phyloP scores from a whole-genome alignment of 305 asterid species.

The Striga hermonthica region DNA sequence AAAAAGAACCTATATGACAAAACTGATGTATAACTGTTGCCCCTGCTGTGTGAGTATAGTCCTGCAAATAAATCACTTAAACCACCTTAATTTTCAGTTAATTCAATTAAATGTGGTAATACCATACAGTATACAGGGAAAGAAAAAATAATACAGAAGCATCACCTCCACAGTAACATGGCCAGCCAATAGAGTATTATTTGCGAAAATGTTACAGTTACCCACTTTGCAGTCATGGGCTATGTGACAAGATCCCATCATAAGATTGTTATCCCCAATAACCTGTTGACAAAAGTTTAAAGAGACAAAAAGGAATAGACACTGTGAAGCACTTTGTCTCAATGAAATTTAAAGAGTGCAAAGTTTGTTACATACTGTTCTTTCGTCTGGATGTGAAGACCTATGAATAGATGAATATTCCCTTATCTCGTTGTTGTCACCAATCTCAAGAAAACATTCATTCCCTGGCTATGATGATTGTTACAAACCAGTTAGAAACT shows the following conservation, averaged over 20 bases:
- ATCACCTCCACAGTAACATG: slow-evolving; percentile 87
- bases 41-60: slow-evolving; percentile 82
- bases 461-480: slow-evolving; percentile 63
- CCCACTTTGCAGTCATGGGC: slow-evolving; percentile 97
- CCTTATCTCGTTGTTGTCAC: slow-evolving; percentile 87
- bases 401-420: slow-evolving; percentile 85
- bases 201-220: slow-evolving; percentile 72
- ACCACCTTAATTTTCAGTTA: slow-evolving; percentile 24
- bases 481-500: slow-evolving; percentile 20
- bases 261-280: slow-evolving; percentile 79
- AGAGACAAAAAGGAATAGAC: not conserved
- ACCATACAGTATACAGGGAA: slow-evolving; percentile 22
- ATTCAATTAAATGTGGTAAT: not conserved
- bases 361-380: slow-evolving; percentile 53
- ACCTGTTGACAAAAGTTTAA: slow-evolving; percentile 47
- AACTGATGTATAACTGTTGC: slow-evolving; percentile 79
- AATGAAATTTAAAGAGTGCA: slow-evolving; percentile 24
- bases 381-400: slow-evolving; percentile 73
- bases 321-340: slow-evolving; percentile 5
- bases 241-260: slow-evolving; percentile 93
- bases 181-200: slow-evolving; percentile 89
- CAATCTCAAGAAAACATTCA: slow-evolving; percentile 88
- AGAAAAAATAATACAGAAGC: slow-evolving; percentile 22
- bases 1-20: slow-evolving; percentile 85
- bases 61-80: slow-evolving; percentile 48